Conservation (phyloP, 306 rosid species). For the Lithocarpus polystachyus region DNA sequence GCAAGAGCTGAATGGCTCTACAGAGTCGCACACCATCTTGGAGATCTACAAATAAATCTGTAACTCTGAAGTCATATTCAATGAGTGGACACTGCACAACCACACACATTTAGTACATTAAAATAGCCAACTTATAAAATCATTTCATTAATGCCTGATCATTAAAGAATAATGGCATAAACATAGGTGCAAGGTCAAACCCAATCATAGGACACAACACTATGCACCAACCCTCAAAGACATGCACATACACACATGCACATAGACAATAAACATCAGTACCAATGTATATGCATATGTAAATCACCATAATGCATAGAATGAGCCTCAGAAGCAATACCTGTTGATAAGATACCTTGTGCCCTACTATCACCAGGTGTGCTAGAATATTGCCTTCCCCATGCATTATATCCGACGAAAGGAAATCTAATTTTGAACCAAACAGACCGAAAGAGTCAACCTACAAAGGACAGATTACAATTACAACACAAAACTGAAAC, state of each 20-base stretch:
- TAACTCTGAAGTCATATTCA: conserved; percentile 72
- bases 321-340: conserved; percentile 29
- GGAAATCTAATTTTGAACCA: conserved; percentile 63
- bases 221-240: neutral
- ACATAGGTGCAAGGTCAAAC: neutral
- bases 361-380: conserved; percentile 74
- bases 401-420: conserved; percentile 78
- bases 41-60: conserved; percentile 74
- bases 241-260: neutral
- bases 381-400: conserved; percentile 91
- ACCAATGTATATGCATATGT: neutral
- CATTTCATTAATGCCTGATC: conserved; percentile 4
- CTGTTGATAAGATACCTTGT: conserved; percentile 81
- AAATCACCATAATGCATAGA: conserved; percentile 19
- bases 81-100: conserved; percentile 63
- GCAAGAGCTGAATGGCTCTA: conserved; percentile 83
- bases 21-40: conserved; percentile 86
- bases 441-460: conserved; percentile 41
- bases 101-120: neutral
- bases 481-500: conserved; percentile 8
- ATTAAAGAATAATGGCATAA: neutral
- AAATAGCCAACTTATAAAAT: conserved; percentile 16
- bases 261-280: neutral
- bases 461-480: conserved; percentile 15
- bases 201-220: neutral